Evolutionary conservation across 768 basidiomycete genomes (phyloP).

Genomic region (Tulasnella sp.): DNA sequence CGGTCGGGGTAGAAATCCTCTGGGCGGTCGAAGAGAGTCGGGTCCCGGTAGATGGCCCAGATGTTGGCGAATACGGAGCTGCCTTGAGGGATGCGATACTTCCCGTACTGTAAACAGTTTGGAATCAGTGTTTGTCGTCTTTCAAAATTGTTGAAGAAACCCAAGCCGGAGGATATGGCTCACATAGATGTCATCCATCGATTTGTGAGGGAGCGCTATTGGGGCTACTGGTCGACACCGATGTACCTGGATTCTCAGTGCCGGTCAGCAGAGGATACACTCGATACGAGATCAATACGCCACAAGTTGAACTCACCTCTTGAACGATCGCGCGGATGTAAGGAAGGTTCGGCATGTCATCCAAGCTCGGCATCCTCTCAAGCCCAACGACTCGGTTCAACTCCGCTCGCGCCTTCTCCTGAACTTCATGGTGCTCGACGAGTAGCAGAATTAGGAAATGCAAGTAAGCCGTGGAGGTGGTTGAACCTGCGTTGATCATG

Average conservation of each 20-base stretch:
- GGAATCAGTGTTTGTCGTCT: too few relatives aligned
- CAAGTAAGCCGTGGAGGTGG: not conserved
- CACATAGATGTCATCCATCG: slow-evolving; percentile 12
- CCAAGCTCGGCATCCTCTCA: slow-evolving; percentile 4
- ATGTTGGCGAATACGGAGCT: slow-evolving; percentile 23
- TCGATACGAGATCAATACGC: too few relatives aligned
- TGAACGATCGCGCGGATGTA: slow-evolving; percentile 5
- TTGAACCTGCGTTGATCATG: too few relatives aligned
- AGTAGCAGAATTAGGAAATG: slow-evolving; percentile 3
- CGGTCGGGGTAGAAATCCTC: slow-evolving; percentile 41
- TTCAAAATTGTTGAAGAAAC: too few relatives aligned
- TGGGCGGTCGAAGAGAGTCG: slow-evolving; percentile 33
- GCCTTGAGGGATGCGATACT: slow-evolving; percentile 21
- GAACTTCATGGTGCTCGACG: not conserved
- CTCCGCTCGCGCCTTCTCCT: slow-evolving; percentile 1
- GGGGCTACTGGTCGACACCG: slow-evolving; percentile 14
- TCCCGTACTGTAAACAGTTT: slow-evolving; percentile 17
- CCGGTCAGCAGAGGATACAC: not conserved
- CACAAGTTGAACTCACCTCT: slow-evolving; percentile 8
- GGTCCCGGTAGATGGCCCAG: slow-evolving; percentile 25
- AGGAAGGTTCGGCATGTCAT: slow-evolving; percentile 8
- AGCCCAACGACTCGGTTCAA: slow-evolving; percentile 7
- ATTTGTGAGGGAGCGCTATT: slow-evolving; percentile 17
- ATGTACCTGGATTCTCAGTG: not conserved
- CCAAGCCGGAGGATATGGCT: too few relatives aligned